These are phyloP conservation scores for Leucoagaricus sp. DNA, from an alignment of 1,284 basidiomycete genomes.

Conservation along the genomic window DNA sequence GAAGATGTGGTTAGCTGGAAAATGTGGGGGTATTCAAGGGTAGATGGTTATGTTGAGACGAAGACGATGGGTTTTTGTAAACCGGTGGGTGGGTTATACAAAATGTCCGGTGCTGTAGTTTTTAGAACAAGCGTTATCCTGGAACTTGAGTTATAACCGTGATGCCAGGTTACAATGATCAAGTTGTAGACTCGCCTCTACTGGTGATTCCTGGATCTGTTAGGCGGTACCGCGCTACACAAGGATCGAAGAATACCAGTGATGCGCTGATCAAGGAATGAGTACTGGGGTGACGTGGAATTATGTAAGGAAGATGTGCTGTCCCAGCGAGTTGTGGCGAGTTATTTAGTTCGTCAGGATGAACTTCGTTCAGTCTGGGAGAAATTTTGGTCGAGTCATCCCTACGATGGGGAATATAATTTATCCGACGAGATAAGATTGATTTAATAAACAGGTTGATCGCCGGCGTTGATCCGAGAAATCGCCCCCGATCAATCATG, in stretches of 20 bases:
- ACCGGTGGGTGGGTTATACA: background rate
- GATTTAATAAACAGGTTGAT: background rate
- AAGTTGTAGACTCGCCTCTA: background rate
- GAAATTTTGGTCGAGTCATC: background rate
- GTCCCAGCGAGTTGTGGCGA: too few relatives aligned
- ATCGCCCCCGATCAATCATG: background rate
- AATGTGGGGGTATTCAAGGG: background rate
- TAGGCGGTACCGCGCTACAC: background rate
- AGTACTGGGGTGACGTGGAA: background rate
- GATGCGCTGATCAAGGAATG: background rate
- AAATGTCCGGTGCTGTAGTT: background rate
- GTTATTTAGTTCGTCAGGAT: too few relatives aligned
- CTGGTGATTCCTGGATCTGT: background rate
- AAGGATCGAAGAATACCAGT: background rate
- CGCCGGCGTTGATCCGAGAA: background rate
- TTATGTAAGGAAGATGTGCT: too few relatives aligned
- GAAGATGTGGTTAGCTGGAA: constrained; percentile 18
- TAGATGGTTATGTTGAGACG: background rate
- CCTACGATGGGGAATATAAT: background rate
- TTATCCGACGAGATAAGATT: background rate
- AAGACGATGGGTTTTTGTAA: background rate
- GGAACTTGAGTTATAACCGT: background rate
- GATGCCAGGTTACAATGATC: background rate
- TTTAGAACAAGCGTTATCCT: too few relatives aligned
- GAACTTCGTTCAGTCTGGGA: background rate